Evolutionary conservation across 2,329 filamentous ascomycete species (phyloP).

Genomic region (Ceratocystis papillata): DNA sequence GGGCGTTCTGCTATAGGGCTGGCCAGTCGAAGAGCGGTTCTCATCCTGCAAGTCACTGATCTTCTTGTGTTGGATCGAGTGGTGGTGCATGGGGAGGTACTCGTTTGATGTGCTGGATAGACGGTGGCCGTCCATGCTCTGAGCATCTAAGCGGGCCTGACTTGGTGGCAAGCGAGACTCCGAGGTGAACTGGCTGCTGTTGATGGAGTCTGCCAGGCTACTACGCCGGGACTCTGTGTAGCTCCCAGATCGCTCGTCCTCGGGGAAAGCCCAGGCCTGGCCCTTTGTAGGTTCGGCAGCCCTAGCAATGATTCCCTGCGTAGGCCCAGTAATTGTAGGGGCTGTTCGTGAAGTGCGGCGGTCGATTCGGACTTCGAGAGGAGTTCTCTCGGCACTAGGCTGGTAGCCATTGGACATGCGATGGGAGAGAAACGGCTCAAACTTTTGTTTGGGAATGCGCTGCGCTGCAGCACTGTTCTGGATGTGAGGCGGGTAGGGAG

Average conservation of each 20-base stretch:
- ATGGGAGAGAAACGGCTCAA: constrained; percentile 45
- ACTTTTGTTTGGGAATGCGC: constrained; percentile 44
- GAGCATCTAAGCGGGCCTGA: constrained; percentile 55
- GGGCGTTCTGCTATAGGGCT: constrained; percentile 73
- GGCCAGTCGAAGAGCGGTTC: constrained; percentile 43
- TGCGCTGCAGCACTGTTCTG: constrained; percentile 66
- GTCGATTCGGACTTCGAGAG: constrained; percentile 35
- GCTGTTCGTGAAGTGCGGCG: constrained; percentile 52
- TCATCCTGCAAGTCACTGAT: constrained; percentile 55
- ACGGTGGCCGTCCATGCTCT: constrained; percentile 40
- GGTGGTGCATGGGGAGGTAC: constrained; percentile 56
- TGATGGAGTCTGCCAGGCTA: constrained; percentile 65
- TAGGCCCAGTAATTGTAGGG: constrained; percentile 64
- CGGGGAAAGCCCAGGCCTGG: constrained; percentile 74
- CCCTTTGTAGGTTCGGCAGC: constrained; percentile 72
- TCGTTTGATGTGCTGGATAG: constrained; percentile 41
- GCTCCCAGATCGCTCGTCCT: constrained; percentile 46
- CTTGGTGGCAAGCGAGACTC: constrained; percentile 62
- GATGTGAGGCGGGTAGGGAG: constrained; percentile 67
- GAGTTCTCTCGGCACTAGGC: constrained; percentile 48
- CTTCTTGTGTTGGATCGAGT: constrained; percentile 64
- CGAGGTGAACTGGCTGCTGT: constrained; percentile 67
- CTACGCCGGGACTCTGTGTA: constrained; percentile 54
- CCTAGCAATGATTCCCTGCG: constrained; percentile 50
- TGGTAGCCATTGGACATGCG: constrained; percentile 56